Evolutionary conservation across 1,284 basidiomycete species (phyloP).

Genomic region (Salmacisia buchloeana): DNA sequence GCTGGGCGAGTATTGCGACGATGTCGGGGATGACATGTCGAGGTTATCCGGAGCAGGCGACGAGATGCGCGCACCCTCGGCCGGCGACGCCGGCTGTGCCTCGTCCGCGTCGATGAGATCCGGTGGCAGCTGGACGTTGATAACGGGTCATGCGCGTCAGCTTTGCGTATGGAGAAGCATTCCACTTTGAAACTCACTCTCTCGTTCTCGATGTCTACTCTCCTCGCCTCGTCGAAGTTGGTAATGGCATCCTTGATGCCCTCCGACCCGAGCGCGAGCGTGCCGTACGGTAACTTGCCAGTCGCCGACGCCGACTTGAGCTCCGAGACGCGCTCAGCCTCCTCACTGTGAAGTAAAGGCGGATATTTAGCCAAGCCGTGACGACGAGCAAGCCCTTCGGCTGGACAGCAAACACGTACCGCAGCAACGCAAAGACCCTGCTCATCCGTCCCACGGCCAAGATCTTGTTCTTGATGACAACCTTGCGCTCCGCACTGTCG

Average conservation of each 20-base stretch:
- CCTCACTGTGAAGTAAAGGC: slow-evolving; percentile 63
- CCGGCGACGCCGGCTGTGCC: slow-evolving; percentile 61
- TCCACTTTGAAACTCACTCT: slow-evolving; percentile 17
- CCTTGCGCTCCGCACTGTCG: slow-evolving; percentile 68
- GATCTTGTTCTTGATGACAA: slow-evolving; percentile 95
- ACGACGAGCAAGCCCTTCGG: neutral
- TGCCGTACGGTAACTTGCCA: slow-evolving; percentile 73
- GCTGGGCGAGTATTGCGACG: slow-evolving; percentile 26
- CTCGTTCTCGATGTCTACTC: slow-evolving; percentile 98
- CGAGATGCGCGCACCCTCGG: slow-evolving; percentile 55
- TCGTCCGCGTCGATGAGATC: slow-evolving; percentile 85
- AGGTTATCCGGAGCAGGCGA: slow-evolving; percentile 51
- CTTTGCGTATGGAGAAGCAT: neutral
- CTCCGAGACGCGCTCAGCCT: slow-evolving; percentile 94
- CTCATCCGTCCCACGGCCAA: slow-evolving; percentile 95
- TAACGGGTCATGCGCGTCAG: too few relatives aligned
- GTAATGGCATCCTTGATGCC: slow-evolving; percentile 93
- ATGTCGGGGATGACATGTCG: slow-evolving; percentile 14
- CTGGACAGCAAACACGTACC: slow-evolving; percentile 58
- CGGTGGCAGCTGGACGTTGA: slow-evolving; percentile 74
- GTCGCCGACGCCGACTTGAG: slow-evolving; percentile 83
- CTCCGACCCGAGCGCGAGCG: slow-evolving; percentile 81
- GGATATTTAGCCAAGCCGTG: neutral
- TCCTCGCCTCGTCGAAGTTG: slow-evolving; percentile 91
- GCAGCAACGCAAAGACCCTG: slow-evolving; percentile 87